phyloP scores from a whole-genome alignment of 1,139 yeast genomes.

The Pichia sp. region DNA sequence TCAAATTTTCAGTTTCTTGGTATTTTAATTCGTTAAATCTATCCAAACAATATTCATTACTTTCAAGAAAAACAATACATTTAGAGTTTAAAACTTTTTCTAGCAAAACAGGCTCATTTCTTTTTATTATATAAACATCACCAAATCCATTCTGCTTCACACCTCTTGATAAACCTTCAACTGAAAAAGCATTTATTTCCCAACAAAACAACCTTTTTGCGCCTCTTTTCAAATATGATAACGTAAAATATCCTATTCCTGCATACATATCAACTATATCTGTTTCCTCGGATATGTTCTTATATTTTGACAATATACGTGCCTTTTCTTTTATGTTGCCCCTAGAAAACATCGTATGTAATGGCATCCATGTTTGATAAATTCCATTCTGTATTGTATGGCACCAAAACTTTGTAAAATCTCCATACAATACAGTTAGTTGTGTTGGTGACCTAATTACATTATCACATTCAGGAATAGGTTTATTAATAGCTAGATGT shows the following conservation, averaged over 20 bases:
- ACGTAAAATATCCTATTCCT: conserved; percentile 82
- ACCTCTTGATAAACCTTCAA: conserved; percentile 61
- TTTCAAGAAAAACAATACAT: conserved; percentile 52
- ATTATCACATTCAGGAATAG: conserved; percentile 49
- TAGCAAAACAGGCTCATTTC: conserved; percentile 30
- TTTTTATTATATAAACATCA: conserved; percentile 32
- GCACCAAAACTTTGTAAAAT: conserved; percentile 80
- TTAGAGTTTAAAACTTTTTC: conserved; percentile 17
- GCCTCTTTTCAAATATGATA: conserved; percentile 54
- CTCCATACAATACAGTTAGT: conserved; percentile 55
- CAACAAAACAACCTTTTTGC: conserved; percentile 61
- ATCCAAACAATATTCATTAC: conserved; percentile 44
- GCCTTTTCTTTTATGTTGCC: conserved; percentile 82
- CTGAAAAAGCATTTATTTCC: conserved; percentile 85
- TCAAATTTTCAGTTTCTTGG: conserved; percentile 4
- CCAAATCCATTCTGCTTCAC: conserved; percentile 40
- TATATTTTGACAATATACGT: conserved; percentile 44
- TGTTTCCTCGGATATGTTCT: conserved; percentile 1
- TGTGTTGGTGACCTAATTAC: conserved; percentile 58
- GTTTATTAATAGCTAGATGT: conserved; percentile 67
- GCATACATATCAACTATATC: conserved; percentile 64
- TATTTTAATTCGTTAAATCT: conserved; percentile 32
- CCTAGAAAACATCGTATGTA: conserved; percentile 82
- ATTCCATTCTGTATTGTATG: conserved; percentile 65
- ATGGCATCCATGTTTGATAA: conserved; percentile 77